Conservation (phyloP, 148 eudicot genomes). For the Beta vulgaris region DNA sequence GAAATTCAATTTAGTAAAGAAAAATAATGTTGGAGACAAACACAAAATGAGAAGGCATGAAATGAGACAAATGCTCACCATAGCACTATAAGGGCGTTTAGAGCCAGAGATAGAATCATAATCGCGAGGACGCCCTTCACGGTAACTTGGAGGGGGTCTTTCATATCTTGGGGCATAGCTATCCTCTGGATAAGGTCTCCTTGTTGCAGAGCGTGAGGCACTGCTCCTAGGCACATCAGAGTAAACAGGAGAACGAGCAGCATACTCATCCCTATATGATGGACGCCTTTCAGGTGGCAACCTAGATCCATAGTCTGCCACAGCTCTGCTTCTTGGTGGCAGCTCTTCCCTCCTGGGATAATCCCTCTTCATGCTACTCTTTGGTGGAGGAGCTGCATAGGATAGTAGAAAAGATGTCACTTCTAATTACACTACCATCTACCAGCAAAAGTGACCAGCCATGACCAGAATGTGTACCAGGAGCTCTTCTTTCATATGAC, state of each 20-base stretch:
- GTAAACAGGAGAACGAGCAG: constrained; percentile 63
- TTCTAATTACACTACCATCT: not conserved
- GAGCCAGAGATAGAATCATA: constrained; percentile 77
- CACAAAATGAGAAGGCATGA: not conserved
- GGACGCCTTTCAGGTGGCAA: constrained; percentile 63
- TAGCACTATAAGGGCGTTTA: constrained; percentile 74
- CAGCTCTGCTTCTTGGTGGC: constrained; percentile 72
- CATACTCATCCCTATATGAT: constrained; percentile 75
- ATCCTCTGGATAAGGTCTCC: constrained; percentile 80
- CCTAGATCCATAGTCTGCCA: constrained; percentile 66
- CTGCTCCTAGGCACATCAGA: constrained; percentile 63
- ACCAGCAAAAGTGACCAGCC: not conserved
- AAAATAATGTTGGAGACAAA: not conserved
- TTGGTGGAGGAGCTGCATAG: constrained; percentile 60
- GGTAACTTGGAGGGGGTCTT: constrained; percentile 79
- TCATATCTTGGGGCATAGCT: constrained; percentile 75
- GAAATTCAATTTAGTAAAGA: not conserved
- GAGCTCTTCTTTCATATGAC: constrained; percentile 83
- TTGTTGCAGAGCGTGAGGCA: constrained; percentile 54
- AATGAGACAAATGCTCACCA: constrained; percentile 41
- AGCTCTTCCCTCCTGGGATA: constrained; percentile 71
- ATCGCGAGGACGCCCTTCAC: constrained; percentile 80
- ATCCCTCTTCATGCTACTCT: constrained; percentile 70
- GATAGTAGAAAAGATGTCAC: constrained; percentile 6
- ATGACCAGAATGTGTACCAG: constrained; percentile 51